Evolutionary conservation across 176 grass and related monocot species (phyloP).

Genomic region (Lolium multiflorum): DNA sequence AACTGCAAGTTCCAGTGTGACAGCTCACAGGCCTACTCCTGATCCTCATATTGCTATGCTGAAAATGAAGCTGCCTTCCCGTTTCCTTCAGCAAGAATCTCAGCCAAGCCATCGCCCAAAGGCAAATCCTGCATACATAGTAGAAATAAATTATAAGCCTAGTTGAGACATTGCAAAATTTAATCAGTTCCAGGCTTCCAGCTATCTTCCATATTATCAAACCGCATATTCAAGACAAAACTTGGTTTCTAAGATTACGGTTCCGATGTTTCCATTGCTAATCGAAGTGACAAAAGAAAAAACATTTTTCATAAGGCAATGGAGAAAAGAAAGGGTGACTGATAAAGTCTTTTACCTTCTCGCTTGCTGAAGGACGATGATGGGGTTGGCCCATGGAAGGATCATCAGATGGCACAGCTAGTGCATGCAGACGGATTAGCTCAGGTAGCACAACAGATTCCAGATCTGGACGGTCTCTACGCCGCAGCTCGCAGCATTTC

Average conservation of each 20-base stretch:
- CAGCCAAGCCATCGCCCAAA: conserved; percentile 30
- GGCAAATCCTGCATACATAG: conserved; percentile 38
- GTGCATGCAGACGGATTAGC: conserved; percentile 48
- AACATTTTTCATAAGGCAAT: not conserved
- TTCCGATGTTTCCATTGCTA: not conserved
- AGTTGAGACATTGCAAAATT: not conserved
- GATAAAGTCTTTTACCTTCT: conserved; percentile 32
- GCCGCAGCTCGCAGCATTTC: conserved; percentile 78
- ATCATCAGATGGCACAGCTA: conserved; percentile 39
- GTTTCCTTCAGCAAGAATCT: conserved; percentile 29
- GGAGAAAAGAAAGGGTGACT: not conserved
- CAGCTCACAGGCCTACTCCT: conserved; percentile 28
- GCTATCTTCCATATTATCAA: not conserved
- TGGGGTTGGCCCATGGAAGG: conserved; percentile 34
- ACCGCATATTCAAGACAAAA: not conserved
- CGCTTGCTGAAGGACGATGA: conserved; percentile 35
- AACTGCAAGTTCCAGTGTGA: conserved; percentile 2
- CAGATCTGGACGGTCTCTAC: conserved; percentile 69
- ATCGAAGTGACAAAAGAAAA: not conserved
- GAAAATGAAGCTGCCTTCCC: conserved; percentile 39
- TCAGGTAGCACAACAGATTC: conserved; percentile 71
- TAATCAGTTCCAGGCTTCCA: not conserved
- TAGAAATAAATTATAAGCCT: not conserved
- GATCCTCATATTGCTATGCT: conserved; percentile 21
- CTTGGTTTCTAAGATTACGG: not conserved